A percentile compares a stretch with the other conserved stretches of the same genome.
These are phyloP conservation scores for Multifurca ochricompacta DNA, from an alignment of 768 basidiomycete species.

Conservation along the genomic window DNA sequence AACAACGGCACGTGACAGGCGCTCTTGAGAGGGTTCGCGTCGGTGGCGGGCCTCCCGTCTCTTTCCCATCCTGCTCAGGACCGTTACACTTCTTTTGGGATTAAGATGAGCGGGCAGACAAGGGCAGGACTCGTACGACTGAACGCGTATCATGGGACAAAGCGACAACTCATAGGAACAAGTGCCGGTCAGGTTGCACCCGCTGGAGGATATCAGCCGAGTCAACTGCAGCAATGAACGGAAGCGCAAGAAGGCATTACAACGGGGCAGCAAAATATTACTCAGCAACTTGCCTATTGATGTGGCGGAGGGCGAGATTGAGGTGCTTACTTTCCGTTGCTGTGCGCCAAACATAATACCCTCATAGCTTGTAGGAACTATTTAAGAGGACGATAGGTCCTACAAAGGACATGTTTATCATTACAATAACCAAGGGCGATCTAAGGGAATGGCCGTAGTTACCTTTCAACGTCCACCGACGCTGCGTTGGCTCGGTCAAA, in stretches of 20 bases:
- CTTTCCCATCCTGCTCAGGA: background rate
- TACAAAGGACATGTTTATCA: conserved; percentile 57
- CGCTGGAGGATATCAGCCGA: conserved; percentile 15
- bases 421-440: conserved; percentile 70
- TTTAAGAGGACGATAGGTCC: conserved; percentile 74
- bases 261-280: conserved; percentile 19
- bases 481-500: conserved; percentile 55
- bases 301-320: conserved; percentile 17
- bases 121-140: conserved; percentile 12
- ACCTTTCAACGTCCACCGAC: conserved; percentile 56
- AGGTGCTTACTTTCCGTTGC: conserved; percentile 5
- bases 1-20: background rate
- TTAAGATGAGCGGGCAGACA: conserved; percentile 12
- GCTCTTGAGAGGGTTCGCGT: background rate
- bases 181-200: conserved; percentile 16
- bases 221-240: conserved; percentile 2
- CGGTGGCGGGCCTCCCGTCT: background rate
- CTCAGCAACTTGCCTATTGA: conserved; percentile 21
- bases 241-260: conserved; percentile 7
- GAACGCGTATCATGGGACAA: conserved; percentile 19
- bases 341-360: background rate
- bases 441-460: conserved; percentile 77
- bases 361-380: conserved; percentile 42
- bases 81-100: conserved; percentile 2
- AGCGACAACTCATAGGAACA: conserved; percentile 18